phyloP scores from a whole-genome alignment of 805 yeast species.

The Pichia sporocuriosa region DNA sequence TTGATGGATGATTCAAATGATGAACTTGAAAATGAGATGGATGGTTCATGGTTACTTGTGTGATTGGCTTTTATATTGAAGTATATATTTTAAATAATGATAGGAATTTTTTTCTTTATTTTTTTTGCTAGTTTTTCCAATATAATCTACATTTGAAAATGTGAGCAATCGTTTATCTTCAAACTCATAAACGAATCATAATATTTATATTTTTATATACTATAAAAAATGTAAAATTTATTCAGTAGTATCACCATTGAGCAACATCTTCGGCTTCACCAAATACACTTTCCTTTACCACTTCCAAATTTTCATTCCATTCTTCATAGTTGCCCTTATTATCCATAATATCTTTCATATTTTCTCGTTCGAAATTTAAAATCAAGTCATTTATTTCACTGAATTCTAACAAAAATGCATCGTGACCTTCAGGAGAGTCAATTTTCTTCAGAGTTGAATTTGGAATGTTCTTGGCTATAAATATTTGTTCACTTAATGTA shows the following conservation, averaged over 20 bases:
- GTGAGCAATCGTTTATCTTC: no score
- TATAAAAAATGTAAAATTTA: no score
- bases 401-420: constrained; percentile 90
- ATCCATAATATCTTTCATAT: constrained; percentile 54
- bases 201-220: no score
- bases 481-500: constrained; percentile 86
- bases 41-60: constrained; percentile 28
- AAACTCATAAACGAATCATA: no score
- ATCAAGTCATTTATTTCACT: constrained; percentile 70
- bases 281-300: constrained; percentile 62
- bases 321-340: constrained; percentile 40
- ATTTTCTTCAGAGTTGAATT: constrained; percentile 62
- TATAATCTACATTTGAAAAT: no score
- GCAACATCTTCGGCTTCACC: constrained; percentile 97
- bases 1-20: constrained; percentile 16
- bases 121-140: no score
- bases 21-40: constrained; percentile 19
- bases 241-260: constrained; percentile 53
- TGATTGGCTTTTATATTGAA: constrained; percentile 7
- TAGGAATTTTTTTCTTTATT: no score
- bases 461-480: constrained; percentile 69
- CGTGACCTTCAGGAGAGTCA: constrained; percentile 94
- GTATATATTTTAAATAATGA: no score
- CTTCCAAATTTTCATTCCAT: constrained; percentile 39
- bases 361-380: constrained; percentile 51